Evolutionary conservation across 306 rosid species (phyloP).

Genomic region (Acacia confusa): DNA sequence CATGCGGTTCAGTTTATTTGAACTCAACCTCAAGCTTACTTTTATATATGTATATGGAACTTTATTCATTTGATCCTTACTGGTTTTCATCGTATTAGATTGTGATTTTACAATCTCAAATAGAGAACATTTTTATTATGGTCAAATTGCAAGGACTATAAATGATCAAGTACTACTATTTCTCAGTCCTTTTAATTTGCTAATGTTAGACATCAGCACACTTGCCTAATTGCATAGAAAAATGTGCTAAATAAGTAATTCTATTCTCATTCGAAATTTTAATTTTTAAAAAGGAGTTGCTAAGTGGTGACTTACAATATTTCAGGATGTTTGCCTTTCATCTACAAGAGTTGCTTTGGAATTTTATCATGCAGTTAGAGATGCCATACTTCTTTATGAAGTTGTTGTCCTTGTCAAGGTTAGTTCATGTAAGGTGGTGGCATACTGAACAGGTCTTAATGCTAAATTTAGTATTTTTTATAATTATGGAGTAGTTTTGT

Average conservation of each 20-base stretch:
- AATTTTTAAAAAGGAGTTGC: slow-evolving; percentile 6
- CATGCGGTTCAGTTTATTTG: too few species aligned
- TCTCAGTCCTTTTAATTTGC: not conserved
- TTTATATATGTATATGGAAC: too few species aligned
- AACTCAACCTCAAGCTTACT: too few species aligned
- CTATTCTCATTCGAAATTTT: not conserved
- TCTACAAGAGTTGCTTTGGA: slow-evolving; percentile 90
- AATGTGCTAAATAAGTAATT: not conserved
- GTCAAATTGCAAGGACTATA: not conserved
- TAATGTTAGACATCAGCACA: not conserved
- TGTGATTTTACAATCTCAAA: slow-evolving; percentile 4
- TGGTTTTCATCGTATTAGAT: slow-evolving; percentile 14
- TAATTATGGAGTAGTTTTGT: slow-evolving; percentile 6
- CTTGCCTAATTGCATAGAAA: not conserved
- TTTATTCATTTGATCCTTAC: too few species aligned
- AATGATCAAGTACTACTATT: not conserved
- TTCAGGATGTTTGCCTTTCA: slow-evolving; percentile 86
- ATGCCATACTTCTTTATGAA: slow-evolving; percentile 89
- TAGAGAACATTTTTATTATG: not conserved
- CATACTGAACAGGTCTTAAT: slow-evolving; percentile 19
- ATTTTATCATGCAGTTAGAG: slow-evolving; percentile 86
- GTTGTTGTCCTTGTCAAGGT: slow-evolving; percentile 95
- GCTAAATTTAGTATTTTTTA: slow-evolving; percentile 17
- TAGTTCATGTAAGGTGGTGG: slow-evolving; percentile 43
- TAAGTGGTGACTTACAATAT: not conserved